Base-by-base conservation (phyloP, 345 rosid genomes). In the Murraya paniculata region DNA sequence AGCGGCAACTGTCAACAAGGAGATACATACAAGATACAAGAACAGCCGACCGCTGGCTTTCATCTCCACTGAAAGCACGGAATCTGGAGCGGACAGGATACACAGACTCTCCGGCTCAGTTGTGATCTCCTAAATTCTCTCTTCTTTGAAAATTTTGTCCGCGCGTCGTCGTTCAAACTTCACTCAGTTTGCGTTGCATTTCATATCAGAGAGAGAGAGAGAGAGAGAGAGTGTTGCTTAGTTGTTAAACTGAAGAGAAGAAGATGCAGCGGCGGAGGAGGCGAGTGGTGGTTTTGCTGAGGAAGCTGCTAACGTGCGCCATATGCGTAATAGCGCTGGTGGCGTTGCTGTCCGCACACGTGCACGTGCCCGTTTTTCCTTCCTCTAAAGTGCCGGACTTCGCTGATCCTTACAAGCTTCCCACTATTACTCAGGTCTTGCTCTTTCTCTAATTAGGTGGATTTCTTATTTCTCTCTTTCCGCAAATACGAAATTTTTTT, bases 261-360 rank as follows among this genome's bases (percentile, higher is more conserved):
- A 79, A 64, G 79, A 80, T 80, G 86, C 89, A 70, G 80, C 81
- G 89, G 81, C 90, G 89, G 87, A 79, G 86, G 87, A 45, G 87
- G 75, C 71, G 79, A 73, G 74, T 77, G 85, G 81, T 86, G 86
- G 85, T 76, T 72, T 48, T 72, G 66, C 75, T 89, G 72, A 87
- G 92, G 81, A 86, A 79, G 78, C 14, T 85, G 78, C 81, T 95
- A 78, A 91, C 87, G 31, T 91, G 84, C 78, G 93, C 93, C 83
- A 85, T 90, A 33, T 86, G 93, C 76, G 79, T 74, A 33, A 84
- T 93, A 57, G 84, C 92, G 2, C 77, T 90, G 39, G 41, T 84
- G 59, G 89, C 90, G 21, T 77, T 89, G 33, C 79, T 90, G 74
- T 85, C 89, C 18, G 84, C 90, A 9, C 89, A 91, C 89, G 76